These are phyloP conservation scores for Alternaria hordeiaustralica DNA, from an alignment of 2,329 filamentous ascomycete species.

Conservation along the genomic window DNA sequence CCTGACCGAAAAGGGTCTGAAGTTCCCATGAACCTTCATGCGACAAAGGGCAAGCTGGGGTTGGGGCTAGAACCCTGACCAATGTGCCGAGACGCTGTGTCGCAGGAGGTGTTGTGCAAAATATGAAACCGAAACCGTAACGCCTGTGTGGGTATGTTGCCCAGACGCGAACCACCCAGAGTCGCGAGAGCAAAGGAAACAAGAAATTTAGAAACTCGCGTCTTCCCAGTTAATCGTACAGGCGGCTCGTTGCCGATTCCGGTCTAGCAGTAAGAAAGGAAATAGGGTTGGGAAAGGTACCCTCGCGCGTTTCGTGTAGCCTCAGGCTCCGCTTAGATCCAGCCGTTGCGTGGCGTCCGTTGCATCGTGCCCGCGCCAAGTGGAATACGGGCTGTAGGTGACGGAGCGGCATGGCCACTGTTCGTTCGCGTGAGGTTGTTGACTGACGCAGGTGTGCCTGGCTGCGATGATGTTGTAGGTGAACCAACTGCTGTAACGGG, in stretches of 20 bases:
- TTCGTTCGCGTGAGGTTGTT: conserved; percentile 22
- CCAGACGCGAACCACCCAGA: neutral
- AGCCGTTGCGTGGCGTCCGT: conserved; percentile 42
- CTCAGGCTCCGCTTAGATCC: conserved; percentile 35
- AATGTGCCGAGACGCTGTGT: conserved; percentile 11
- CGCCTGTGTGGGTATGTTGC: conserved; percentile 13
- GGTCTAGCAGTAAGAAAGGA: conserved; percentile 11
- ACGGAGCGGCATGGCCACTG: conserved; percentile 24
- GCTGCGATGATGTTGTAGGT: conserved; percentile 22
- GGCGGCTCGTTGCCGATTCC: conserved; percentile 18
- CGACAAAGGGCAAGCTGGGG: neutral
- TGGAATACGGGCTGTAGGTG: conserved; percentile 42
- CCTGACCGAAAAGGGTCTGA: neutral
- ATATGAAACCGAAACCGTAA: conserved; percentile 25
- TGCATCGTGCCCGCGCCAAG: conserved; percentile 48
- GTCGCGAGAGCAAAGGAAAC: neutral
- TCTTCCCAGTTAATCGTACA: conserved; percentile 25
- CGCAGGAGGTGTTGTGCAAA: neutral
- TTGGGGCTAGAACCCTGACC: neutral
- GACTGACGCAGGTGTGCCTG: conserved; percentile 20
- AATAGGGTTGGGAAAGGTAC: neutral
- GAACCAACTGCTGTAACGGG: conserved; percentile 26
- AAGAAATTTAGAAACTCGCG: conserved; percentile 3
- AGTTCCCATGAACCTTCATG: neutral
- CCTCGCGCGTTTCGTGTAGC: conserved; percentile 1